Base-by-base conservation (phyloP, 768 basidiomycete genomes). In the Leccinum variicolor region DNA sequence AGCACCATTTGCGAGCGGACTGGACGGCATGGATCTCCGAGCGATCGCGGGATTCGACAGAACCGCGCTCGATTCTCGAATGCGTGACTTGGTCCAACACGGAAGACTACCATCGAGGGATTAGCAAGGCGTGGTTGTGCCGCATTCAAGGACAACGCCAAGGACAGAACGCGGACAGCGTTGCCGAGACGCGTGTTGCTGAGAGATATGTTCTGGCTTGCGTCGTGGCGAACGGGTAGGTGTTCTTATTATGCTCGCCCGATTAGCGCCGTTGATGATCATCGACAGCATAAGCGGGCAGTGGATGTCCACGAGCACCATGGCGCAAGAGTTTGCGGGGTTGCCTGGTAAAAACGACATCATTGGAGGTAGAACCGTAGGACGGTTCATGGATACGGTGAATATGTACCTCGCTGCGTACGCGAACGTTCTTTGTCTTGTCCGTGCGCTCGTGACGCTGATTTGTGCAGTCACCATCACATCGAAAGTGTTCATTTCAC, bases 401-500 rank as follows among this genome's bases (percentile, higher is more conserved):
- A 81, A 82, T 62, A 66, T 92, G 55, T 91, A 83, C 66, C 72
- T 90, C 39, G 86, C 90, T 4, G 77, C 77, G 89, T 89, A 66
- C 53, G 82, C 70, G n/a, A 57, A 28, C 36, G 5, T 31, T 54
- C 21, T 25, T 19, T 50, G 14, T 43, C 6, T 17, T 17, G 46
- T 13, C 7, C 23, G 26, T 57, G 28, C 31, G 5, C 29, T 49
- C 6, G 48, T 26, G 10, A 36, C 8, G 17, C 47, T 64, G 45
- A 63, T 45, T 31, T 25, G 19, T 48, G 14, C 41, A 92, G 89
- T 36, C 86, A 88, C 55, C 89, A 91, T 67, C 83, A 87, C 64
- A 77, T 92, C 15, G 90, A 92, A 67, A 88, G 89, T 65, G 71
- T 90, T 4, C 87, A 91, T 68, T 84, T 91, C 63, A 76, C 76